phyloP scores from a whole-genome alignment of 2,329 filamentous ascomycete genomes.

The Akanthomyces dipterigenus region DNA sequence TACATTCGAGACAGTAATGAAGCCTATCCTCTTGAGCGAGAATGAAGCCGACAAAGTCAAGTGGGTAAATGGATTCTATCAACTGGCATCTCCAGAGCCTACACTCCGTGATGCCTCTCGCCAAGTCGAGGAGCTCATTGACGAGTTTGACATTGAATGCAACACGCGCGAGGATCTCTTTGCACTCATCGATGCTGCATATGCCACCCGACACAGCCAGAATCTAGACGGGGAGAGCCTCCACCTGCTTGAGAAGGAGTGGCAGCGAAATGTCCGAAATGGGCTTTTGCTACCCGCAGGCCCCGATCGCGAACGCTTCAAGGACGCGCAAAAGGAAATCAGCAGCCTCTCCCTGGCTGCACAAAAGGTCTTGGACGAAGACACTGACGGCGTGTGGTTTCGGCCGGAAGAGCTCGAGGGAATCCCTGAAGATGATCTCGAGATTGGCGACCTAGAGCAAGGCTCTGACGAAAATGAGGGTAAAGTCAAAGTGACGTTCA shows the following conservation, averaged over 20 bases:
- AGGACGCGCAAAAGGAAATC: conserved; percentile 76
- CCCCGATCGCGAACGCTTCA: conserved; percentile 68
- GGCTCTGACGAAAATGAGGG: conserved; percentile 66
- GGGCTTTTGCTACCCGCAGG: conserved; percentile 66
- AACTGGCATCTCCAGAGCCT: conserved; percentile 66
- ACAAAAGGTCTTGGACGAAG: conserved; percentile 76
- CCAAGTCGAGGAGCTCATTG: conserved; percentile 67
- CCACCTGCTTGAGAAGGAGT: conserved; percentile 69
- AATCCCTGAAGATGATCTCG: conserved; percentile 65
- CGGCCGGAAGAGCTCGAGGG: conserved; percentile 66
- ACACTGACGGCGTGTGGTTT: conserved; percentile 73
- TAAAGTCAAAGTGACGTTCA: conserved; percentile 70
- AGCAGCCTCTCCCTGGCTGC: conserved; percentile 68
- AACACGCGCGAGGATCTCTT: conserved; percentile 79
- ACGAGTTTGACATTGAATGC: conserved; percentile 71
- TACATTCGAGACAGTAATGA: conserved; percentile 47
- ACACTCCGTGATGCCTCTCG: conserved; percentile 68
- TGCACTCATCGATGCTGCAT: conserved; percentile 53
- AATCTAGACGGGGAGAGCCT: conserved; percentile 61
- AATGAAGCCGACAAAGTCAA: conserved; percentile 53
- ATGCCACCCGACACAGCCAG: conserved; percentile 43
- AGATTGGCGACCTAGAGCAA: conserved; percentile 58
- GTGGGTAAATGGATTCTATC: conserved; percentile 72
- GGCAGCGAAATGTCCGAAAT: conserved; percentile 70
- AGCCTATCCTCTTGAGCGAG: conserved; percentile 70